A percentile compares a stretch with the other conserved stretches of the same genome.
Evolutionary conservation across 352 stramenopile genomes (phyloP).

Genomic region (Nothophytophthora sp.): DNA sequence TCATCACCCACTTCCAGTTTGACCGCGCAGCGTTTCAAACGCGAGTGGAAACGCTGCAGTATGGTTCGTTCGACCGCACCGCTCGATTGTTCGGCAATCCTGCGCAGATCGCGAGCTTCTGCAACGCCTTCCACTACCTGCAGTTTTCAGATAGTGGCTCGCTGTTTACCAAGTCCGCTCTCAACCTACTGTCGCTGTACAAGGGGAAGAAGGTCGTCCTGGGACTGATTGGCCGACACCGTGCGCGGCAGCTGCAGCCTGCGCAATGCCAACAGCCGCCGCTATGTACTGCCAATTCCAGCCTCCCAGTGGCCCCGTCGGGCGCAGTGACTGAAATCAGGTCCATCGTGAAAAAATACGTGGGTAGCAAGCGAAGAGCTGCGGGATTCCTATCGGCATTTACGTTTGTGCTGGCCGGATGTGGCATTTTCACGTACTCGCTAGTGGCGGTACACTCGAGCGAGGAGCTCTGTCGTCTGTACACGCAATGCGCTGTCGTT

Average conservation of each 20-base stretch:
- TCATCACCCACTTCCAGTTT: constrained; percentile 43
- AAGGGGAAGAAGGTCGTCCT: constrained; percentile 46
- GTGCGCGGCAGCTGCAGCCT: constrained; percentile 10
- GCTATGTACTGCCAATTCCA: constrained; percentile 8
- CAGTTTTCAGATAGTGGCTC: constrained; percentile 27
- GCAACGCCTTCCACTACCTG: constrained; percentile 46
- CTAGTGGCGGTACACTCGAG: constrained; percentile 24
- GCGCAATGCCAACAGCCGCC: constrained; percentile 2
- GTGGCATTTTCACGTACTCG: constrained; percentile 32
- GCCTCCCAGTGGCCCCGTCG: constrained; percentile 2
- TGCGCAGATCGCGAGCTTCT: constrained; percentile 36
- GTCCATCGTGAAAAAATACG: constrained; percentile 5
- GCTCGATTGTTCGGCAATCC: constrained; percentile 50
- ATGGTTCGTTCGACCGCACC: constrained; percentile 35
- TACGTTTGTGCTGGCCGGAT: constrained; percentile 34
- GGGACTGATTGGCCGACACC: constrained; percentile 20
- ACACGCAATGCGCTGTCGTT: constrained; percentile 38
- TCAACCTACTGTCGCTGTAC: constrained; percentile 40
- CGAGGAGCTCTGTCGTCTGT: constrained; percentile 21
- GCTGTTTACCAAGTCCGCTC: constrained; percentile 32
- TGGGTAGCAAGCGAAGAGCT: constrained; percentile 20
- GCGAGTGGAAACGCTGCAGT: constrained; percentile 26
- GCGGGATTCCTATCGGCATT: constrained; percentile 18
- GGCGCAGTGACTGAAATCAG: constrained; percentile 9
- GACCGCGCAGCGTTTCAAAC: constrained; percentile 39